phyloP scores from a whole-genome alignment of 805 yeast species.

The Trichomonascus vanleenenianus region DNA sequence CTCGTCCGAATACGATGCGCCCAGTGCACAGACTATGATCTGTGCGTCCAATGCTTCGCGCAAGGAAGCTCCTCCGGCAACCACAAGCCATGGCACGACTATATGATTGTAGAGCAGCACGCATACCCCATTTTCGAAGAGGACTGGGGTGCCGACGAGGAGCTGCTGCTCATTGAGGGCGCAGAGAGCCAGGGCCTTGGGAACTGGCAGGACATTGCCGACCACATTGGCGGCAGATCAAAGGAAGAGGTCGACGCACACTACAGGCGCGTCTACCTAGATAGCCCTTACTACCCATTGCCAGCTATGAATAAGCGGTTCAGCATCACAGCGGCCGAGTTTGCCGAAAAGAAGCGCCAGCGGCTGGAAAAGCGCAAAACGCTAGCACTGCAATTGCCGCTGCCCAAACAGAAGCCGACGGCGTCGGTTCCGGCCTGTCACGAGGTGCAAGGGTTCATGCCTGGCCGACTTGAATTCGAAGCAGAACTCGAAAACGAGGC shows the following conservation, averaged over 20 bases:
- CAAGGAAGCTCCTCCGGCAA: slow-evolving; percentile 71
- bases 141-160: slow-evolving; percentile 99
- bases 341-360: slow-evolving; percentile 56
- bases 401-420: slow-evolving; percentile 77
- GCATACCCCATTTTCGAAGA: slow-evolving; percentile 84
- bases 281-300: slow-evolving; percentile 71
- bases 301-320: slow-evolving; percentile 79
- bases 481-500: slow-evolving; percentile 97
- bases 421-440: slow-evolving; percentile 95
- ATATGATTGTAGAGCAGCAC: slow-evolving; percentile 86
- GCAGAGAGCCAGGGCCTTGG: slow-evolving; percentile 89
- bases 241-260: slow-evolving; percentile 89
- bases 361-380: slow-evolving; percentile 64
- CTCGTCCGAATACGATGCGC: slow-evolving; percentile 90
- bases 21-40: slow-evolving; percentile 83
- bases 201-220: slow-evolving; percentile 97
- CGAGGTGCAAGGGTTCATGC: slow-evolving; percentile 97
- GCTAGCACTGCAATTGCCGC: slow-evolving; percentile 69
- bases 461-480: slow-evolving; percentile 95
- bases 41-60: slow-evolving; percentile 97
- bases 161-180: slow-evolving; percentile 78
- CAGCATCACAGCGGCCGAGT: slow-evolving; percentile 56
- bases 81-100: slow-evolving; percentile 93
- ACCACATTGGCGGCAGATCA: slow-evolving; percentile 85
- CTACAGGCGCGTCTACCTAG: slow-evolving; percentile 62